Percentiles rank a stretch among this genome's conserved stretches.
Evolutionary conservation across 1,139 yeast genomes (phyloP).

Genomic region (Barnettozyma hawaiiensis): DNA sequence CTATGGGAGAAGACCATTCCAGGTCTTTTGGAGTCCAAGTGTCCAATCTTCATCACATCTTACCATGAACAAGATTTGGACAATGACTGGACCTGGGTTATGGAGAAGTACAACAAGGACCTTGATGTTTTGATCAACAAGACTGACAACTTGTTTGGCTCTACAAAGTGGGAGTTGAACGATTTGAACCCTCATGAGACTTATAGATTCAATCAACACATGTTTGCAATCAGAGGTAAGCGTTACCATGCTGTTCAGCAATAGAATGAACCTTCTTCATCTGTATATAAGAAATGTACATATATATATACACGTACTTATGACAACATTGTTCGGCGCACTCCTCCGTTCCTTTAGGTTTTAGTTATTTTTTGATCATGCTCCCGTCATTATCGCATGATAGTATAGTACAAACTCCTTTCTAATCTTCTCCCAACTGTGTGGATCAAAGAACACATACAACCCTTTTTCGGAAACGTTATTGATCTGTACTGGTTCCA

Average conservation of each 20-base stretch:
- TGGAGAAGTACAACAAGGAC: constrained; percentile 61
- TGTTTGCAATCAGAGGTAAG: constrained; percentile 93
- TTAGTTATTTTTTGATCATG: neutral
- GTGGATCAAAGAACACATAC: constrained; percentile 95
- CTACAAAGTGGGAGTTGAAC: constrained; percentile 91
- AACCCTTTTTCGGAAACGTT: constrained; percentile 90
- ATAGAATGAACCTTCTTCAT: constrained; percentile 9
- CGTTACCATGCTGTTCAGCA: constrained; percentile 75
- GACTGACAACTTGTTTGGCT: constrained; percentile 65
- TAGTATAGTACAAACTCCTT: constrained; percentile 73
- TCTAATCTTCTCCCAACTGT: constrained; percentile 91
- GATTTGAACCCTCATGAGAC: constrained; percentile 89
- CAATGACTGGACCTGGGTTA: constrained; percentile 70
- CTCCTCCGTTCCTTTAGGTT: no score
- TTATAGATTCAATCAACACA: constrained; percentile 82
- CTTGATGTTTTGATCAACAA: constrained; percentile 78
- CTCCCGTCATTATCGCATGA: constrained; percentile 38
- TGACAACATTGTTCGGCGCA: no score
- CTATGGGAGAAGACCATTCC: constrained; percentile 93
- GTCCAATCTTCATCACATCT: constrained; percentile 88
- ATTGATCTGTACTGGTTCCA: constrained; percentile 82
- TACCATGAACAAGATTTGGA: constrained; percentile 69
- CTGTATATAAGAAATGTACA: constrained; percentile 10
- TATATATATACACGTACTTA: neutral
- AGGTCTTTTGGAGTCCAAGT: constrained; percentile 85